Conservation (phyloP, 164 flowering plant genomes). For the Protea cynaroides region DNA sequence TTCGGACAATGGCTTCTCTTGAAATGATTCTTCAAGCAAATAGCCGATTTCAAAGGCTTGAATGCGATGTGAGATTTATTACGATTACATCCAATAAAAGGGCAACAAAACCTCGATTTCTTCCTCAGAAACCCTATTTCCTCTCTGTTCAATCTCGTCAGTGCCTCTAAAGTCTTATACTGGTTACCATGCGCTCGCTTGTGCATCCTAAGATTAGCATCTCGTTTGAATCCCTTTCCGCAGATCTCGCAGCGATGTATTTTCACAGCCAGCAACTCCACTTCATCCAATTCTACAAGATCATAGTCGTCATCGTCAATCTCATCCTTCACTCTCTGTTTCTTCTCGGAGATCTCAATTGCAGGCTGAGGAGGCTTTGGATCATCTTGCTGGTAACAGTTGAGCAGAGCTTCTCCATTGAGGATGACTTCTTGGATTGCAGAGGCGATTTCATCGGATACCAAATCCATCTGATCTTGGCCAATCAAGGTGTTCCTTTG, state of each 20-base stretch:
- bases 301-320: conserved; percentile 20
- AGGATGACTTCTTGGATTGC: conserved; percentile 56
- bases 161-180: conserved; percentile 65
- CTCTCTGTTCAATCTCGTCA: conserved; percentile 43
- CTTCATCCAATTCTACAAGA: conserved; percentile 66
- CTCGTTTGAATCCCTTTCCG: conserved; percentile 89
- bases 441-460: conserved; percentile 51
- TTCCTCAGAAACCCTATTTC: background rate
- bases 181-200: conserved; percentile 83
- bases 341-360: too few relatives aligned
- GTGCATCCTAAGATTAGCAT: conserved; percentile 88
- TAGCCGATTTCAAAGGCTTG: conserved; percentile 55
- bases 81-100: conserved; percentile 63
- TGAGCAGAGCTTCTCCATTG: conserved; percentile 61
- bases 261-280: conserved; percentile 66
- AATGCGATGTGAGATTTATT: conserved; percentile 57
- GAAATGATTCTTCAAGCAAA: conserved; percentile 79
- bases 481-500: conserved; percentile 24
- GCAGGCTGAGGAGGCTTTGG: background rate
- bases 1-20: conserved; percentile 89
- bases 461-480: conserved; percentile 36
- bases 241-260: conserved; percentile 74
- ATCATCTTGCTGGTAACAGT: conserved; percentile 17
- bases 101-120: conserved; percentile 63
- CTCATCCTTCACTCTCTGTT: conserved; percentile 12